Base-by-base conservation (phyloP, 495 filamentous ascomycete genomes). In the Neurospora africana region DNA sequence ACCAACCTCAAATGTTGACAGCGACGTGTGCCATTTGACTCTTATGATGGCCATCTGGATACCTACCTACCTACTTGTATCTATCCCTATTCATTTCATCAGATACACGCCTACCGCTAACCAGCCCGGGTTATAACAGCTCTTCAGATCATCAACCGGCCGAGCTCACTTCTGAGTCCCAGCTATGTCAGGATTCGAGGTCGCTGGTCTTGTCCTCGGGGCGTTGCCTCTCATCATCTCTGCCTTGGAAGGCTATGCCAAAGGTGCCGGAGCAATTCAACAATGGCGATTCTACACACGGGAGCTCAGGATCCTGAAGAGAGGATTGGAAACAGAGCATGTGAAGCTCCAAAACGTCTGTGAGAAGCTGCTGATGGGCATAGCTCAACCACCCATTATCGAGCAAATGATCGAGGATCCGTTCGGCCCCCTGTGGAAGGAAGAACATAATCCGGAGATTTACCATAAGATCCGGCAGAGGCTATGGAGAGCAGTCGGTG, bases 151-250 rank as follows among this genome's bases (percentile, higher is more conserved):
- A 68, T 19, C 11, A 11, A 30, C 58, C 61, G 15, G 40, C n/a
- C 40, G 2, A 68, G 15, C 19, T n/a, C 39, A 5, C 2, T 33
- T 33, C 17, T 9, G 7, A 30, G 15, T 13, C 2, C 2, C 21
- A 35, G 74, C 4, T 3, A 83, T 84, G 79, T 81, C 81, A 4
- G 84, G 83, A 9, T 75, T 85, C 21, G 84, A 86, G 74, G 77
- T 82, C 6, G 83, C 79, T 15, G 83, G 84, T 11, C 30, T 83
- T 36, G 72, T 84, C 0, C 81, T 86, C 10, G 83, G 79, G 21
- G 72, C 78, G 21, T 75, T 86, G 19, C 83, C 84, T 19, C 43
- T 86, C 13, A 70, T 83, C 0, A 76, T 86, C 4, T 79, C 78
- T 7, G 80, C 77, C 30, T 73, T 86, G 2, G 77, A 84, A 36